Evolutionary conservation across 2,329 filamentous ascomycete species (phyloP).

Genomic region (Nemania sp.): DNA sequence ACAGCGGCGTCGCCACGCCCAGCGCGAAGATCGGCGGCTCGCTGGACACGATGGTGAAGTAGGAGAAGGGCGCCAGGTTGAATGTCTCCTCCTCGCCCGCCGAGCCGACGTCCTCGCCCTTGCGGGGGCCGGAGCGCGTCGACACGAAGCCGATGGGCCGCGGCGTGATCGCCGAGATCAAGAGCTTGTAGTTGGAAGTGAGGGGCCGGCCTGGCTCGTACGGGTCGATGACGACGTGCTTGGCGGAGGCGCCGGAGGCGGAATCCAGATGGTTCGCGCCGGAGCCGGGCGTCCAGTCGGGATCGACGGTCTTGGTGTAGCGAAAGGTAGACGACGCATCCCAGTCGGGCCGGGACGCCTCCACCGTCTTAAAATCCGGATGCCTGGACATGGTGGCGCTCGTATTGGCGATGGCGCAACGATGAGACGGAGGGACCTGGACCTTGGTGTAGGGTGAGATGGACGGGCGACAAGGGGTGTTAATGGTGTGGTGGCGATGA

Average conservation of each 20-base stretch:
- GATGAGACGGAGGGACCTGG: background rate
- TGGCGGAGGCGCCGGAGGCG: constrained; percentile 37
- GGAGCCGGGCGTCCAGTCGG: constrained; percentile 67
- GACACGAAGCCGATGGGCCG: constrained; percentile 74
- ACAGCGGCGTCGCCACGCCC: constrained; percentile 52
- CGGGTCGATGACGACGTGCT: constrained; percentile 80
- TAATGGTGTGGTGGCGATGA: constrained; percentile 15
- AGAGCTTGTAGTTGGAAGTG: constrained; percentile 84
- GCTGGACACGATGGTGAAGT: constrained; percentile 81
- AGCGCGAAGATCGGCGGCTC: constrained; percentile 83
- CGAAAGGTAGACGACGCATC: constrained; percentile 53
- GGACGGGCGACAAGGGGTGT: background rate
- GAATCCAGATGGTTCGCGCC: constrained; percentile 62
- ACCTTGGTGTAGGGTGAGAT: background rate
- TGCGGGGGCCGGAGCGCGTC: constrained; percentile 46
- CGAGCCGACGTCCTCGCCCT: background rate
- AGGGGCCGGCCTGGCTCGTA: constrained; percentile 70
- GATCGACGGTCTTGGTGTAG: constrained; percentile 66
- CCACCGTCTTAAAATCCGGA: constrained; percentile 74
- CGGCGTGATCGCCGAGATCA: constrained; percentile 82
- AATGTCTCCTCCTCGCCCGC: constrained; percentile 59
- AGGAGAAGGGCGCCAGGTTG: constrained; percentile 88
- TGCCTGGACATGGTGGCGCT: constrained; percentile 52
- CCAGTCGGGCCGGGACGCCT: constrained; percentile 68
- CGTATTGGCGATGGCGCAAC: background rate